Evolutionary conservation across 768 basidiomycete genomes (phyloP), one percentile per base, ranked within the genome.

Genomic region (Pleurotus pulmonarius): DNA sequence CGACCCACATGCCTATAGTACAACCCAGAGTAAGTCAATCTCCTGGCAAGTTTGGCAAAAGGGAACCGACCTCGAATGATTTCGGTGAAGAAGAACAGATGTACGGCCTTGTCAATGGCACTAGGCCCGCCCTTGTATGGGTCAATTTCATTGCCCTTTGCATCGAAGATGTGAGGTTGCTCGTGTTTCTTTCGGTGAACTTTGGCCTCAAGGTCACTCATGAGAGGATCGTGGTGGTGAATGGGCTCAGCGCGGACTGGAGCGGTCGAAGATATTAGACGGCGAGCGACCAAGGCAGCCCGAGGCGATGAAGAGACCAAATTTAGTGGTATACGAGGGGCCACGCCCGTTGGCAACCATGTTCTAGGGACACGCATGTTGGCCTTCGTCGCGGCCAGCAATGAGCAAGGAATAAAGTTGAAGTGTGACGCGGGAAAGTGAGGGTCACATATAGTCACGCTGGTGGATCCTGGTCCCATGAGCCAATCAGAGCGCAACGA

Each of bases 31-130:
- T 53, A 12, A 39, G 38, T 29, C 13, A 38, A 22, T 5, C 24
- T 6, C 51, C 22, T 38, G 4, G 49, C 38, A 20, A 11, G 5
- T 38, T 41, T 49, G 16, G 47, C 41, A 29, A 44, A 43, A 43
- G 34, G 18, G 38, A n/a, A 72, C 85, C 56, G 64, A 94, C 96
- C 96, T 81, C 96, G 80, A 67, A 96, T 75, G 64, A 99, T 97
- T 75, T 99, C 97, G 57, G 96, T 98, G 70, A 99, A 94, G 83
- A 99, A 98, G 82, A 98, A 98, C 48, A 97, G 69, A 70, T 94
- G 89, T 43, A 92, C 88, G 47, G 95, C 95, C 73, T 98, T 98
- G 79, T 98, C 94, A 48, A 99, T 79, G 45, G 97, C 94, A 69
- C 87, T 88, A 12, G 90, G 92, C 0, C 94, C 94, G 55, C 75